Percentiles rank a stretch among this genome's conserved stretches.
Conservation (phyloP, 352 stramenopile genomes). For the Phytophthora crassamura region DNA sequence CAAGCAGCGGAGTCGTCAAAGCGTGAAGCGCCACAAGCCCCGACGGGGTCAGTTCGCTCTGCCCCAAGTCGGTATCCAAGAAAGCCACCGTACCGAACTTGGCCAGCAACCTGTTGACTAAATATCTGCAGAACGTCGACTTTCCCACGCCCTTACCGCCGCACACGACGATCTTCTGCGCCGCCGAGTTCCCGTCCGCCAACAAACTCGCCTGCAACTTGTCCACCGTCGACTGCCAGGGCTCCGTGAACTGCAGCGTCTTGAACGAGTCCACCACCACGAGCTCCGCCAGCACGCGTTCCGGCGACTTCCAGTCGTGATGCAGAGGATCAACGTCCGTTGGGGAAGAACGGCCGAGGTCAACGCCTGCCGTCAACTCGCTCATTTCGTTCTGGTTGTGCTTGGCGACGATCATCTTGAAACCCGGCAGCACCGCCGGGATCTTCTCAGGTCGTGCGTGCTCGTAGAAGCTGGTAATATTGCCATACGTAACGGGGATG, state of each 20-base stretch:
- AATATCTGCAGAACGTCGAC: conserved; percentile 94
- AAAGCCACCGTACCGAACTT: conserved; percentile 86
- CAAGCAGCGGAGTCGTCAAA: conserved; percentile 89
- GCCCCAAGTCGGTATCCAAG: conserved; percentile 95
- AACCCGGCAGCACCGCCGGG: conserved; percentile 70
- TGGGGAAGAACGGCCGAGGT: conserved; percentile 22
- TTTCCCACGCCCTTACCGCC: conserved; percentile 97
- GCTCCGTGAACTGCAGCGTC: conserved; percentile 66
- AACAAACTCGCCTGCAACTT: conserved; percentile 51
- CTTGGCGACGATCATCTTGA: conserved; percentile 81
- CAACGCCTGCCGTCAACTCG: conserved; percentile 22
- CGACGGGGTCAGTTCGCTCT: conserved; percentile 94
- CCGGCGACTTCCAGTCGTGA: conserved; percentile 61
- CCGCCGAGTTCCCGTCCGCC: neutral
- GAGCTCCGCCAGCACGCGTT: conserved; percentile 63
- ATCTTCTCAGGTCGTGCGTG: conserved; percentile 29
- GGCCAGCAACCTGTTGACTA: conserved; percentile 92
- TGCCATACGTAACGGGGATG: conserved; percentile 72
- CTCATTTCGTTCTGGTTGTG: conserved; percentile 42
- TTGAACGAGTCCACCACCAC: conserved; percentile 64
- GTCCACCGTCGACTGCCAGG: conserved; percentile 59
- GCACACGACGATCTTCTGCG: conserved; percentile 90
- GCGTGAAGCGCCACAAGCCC: conserved; percentile 93
- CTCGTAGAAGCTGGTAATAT: conserved; percentile 83
- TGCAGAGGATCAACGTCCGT: conserved; percentile 15